Conservation (phyloP, 257 asterid species). For the Capsicum baccatum region DNA sequence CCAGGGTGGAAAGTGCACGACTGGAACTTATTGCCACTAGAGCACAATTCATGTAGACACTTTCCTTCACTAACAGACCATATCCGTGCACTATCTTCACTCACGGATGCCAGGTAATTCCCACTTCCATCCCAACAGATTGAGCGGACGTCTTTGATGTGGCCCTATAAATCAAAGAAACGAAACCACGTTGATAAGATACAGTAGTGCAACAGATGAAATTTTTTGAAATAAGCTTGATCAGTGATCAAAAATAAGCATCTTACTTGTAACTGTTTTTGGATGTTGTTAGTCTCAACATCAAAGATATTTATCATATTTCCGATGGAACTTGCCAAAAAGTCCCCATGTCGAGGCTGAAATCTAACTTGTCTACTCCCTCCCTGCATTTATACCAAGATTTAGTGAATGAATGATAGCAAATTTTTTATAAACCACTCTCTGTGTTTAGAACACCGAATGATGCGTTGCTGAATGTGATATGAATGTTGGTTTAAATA, state of each 20-base stretch:
- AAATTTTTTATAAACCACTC: not conserved
- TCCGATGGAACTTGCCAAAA: conserved; percentile 50
- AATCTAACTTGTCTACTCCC: conserved; percentile 52
- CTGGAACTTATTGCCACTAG: conserved; percentile 42
- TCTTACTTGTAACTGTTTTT: conserved; percentile 45
- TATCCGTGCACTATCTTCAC: conserved; percentile 53
- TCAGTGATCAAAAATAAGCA: not conserved
- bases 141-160: conserved; percentile 44
- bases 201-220: not conserved
- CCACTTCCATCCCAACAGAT: conserved; percentile 54
- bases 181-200: not conserved
- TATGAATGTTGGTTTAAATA: conserved; percentile 12
- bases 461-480: not conserved
- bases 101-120: conserved; percentile 47
- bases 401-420: not conserved
- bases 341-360: conserved; percentile 46
- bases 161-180: conserved; percentile 45
- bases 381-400: conserved; percentile 47
- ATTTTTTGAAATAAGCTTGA: not conserved
- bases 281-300: conserved; percentile 42
- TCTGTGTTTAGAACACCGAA: conserved; percentile 7
- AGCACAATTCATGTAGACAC: conserved; percentile 39
- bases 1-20: conserved; percentile 58
- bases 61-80: conserved; percentile 46
- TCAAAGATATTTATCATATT: conserved; percentile 51